Percentiles rank a stretch among this genome's conserved stretches.
Conservation (phyloP, 2,329 filamentous ascomycete genomes). For the Helotiales sp. region DNA sequence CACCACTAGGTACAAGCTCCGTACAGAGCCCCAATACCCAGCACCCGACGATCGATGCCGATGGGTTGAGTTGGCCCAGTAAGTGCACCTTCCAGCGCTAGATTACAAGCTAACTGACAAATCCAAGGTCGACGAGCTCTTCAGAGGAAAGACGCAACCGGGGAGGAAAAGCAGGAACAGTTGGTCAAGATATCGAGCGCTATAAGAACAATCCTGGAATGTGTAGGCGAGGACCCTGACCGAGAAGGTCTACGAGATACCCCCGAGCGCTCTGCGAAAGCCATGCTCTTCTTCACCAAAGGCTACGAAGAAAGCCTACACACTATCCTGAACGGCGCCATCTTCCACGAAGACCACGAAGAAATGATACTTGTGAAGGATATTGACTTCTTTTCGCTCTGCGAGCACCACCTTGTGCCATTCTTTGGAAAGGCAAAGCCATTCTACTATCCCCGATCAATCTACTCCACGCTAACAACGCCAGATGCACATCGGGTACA, state of each 20-base stretch:
- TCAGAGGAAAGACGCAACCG: conserved; percentile 58
- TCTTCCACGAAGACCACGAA: conserved; percentile 93
- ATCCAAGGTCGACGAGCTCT: conserved; percentile 63
- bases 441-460: conserved; percentile 18
- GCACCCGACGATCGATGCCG: conserved; percentile 19
- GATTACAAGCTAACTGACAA: conserved; percentile 19
- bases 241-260: conserved; percentile 66
- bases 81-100: conserved; percentile 20
- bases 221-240: conserved; percentile 67
- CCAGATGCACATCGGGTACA: conserved; percentile 97
- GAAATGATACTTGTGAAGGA: conserved; percentile 96
- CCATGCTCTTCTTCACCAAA: conserved; percentile 91
- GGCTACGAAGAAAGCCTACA: conserved; percentile 91
- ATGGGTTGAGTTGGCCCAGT: conserved; percentile 29
- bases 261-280: conserved; percentile 87
- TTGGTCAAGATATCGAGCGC: conserved; percentile 62
- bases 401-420: conserved; percentile 94
- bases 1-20: conserved; percentile 13
- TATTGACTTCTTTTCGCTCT: conserved; percentile 90
- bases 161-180: conserved; percentile 53
- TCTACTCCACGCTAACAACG: conserved; percentile 12
- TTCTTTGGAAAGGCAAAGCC: conserved; percentile 82
- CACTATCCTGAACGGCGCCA: conserved; percentile 86
- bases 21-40: conserved; percentile 17
- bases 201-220: conserved; percentile 67